phyloP scores from a whole-genome alignment of 257 asterid species.

The Anisodus acutangulus region DNA sequence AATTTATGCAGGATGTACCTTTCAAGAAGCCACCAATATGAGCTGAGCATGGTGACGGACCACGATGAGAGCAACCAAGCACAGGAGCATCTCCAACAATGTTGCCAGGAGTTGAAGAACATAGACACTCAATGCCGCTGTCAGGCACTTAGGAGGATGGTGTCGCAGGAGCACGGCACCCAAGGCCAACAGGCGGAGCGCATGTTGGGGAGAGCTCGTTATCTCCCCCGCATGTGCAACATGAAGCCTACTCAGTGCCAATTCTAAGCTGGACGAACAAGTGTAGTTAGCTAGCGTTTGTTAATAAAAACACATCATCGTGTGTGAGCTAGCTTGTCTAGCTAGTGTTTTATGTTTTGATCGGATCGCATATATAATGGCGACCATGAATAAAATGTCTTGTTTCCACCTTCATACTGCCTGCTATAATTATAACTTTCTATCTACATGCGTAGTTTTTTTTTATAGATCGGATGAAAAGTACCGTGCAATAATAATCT shows the following conservation, averaged over 20 bases:
- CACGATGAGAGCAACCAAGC: neutral
- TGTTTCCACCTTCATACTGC: too few species aligned
- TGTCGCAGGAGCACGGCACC: neutral
- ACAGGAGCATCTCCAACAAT: constrained; percentile 29
- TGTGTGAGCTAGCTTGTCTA: neutral
- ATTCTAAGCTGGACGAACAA: neutral
- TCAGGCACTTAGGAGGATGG: neutral
- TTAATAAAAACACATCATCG: neutral
- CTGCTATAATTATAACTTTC: too few species aligned
- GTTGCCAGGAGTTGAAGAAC: constrained; percentile 25
- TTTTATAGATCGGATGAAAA: too few species aligned
- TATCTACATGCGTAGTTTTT: too few species aligned
- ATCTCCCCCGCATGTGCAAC: constrained; percentile 29
- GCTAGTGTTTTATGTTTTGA: neutral
- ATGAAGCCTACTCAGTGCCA: constrained; percentile 22
- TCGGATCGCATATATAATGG: too few species aligned
- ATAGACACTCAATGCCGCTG: constrained; percentile 17
- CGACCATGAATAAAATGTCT: too few species aligned
- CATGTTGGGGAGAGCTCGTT: constrained; percentile 19
- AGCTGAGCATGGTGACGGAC: neutral
- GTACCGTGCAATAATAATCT: too few species aligned
- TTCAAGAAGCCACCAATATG: neutral
- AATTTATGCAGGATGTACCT: neutral
- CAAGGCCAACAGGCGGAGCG: neutral
- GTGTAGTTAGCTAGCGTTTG: neutral